Evolutionary conservation across 768 basidiomycete genomes (phyloP).

Genomic region (Agaricus subrufescens): DNA sequence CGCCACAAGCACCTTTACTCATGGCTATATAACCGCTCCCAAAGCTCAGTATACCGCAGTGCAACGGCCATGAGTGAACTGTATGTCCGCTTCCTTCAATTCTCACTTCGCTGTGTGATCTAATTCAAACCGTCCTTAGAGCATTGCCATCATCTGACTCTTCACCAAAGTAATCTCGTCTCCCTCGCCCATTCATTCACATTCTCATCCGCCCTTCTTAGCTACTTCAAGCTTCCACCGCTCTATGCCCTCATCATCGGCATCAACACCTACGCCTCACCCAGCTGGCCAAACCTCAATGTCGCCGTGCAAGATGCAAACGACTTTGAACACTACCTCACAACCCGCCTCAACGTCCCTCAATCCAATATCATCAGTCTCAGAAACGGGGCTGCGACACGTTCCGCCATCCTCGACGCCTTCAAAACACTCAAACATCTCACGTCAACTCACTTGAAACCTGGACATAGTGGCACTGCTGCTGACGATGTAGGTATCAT

Average conservation of each 20-base stretch:
- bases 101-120: too few relatives aligned
- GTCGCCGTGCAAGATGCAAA: constrained; percentile 37
- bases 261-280: constrained; percentile 31
- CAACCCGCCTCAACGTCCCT: constrained; percentile 23
- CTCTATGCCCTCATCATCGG: constrained; percentile 41
- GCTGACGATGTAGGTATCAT: constrained; percentile 28
- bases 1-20: too few relatives aligned
- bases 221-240: constrained; percentile 5
- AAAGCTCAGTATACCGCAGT: too few relatives aligned
- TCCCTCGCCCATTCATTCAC: too few relatives aligned
- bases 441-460: not conserved
- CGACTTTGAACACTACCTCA: constrained; percentile 29
- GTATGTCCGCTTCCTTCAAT: too few relatives aligned
- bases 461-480: not conserved
- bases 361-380: constrained; percentile 29
- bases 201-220: too few relatives aligned
- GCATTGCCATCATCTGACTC: too few relatives aligned
- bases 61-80: too few relatives aligned
- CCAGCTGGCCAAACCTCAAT: constrained; percentile 20
- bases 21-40: too few relatives aligned
- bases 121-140: too few relatives aligned
- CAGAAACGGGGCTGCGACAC: constrained; percentile 31
- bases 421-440: constrained; percentile 23
- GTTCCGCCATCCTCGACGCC: constrained; percentile 26
- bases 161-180: too few relatives aligned